Evolutionary conservation across 768 basidiomycete species (phyloP).

Genomic region (Lactarius quietus): DNA sequence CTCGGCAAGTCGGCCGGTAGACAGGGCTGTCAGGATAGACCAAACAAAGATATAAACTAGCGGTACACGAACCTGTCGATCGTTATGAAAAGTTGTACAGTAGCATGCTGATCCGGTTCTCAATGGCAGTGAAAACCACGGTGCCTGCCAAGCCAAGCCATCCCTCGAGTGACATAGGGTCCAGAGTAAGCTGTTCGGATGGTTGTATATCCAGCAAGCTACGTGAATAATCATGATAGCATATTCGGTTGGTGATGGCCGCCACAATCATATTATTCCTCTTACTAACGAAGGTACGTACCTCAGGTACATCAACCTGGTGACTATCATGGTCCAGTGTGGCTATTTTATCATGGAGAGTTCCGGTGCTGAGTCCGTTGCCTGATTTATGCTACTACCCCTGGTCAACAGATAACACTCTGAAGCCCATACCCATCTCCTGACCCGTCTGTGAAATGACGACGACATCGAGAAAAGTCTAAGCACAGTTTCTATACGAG

Average conservation of each 20-base stretch:
- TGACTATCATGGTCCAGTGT: slow-evolving; percentile 73
- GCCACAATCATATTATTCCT: neutral
- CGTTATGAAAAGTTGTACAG: no score
- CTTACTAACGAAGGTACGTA: slow-evolving; percentile 88
- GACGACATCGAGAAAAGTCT: slow-evolving; percentile 86
- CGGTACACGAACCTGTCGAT: no score
- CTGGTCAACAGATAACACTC: neutral
- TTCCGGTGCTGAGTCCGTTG: slow-evolving; percentile 55
- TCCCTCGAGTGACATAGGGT: slow-evolving; percentile 77
- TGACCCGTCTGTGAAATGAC: slow-evolving; percentile 89
- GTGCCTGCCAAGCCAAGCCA: no score
- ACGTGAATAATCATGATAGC: neutral
- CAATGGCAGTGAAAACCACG: slow-evolving; percentile 32
- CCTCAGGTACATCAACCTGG: slow-evolving; percentile 81
- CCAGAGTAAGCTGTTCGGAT: slow-evolving; percentile 58
- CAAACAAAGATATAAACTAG: no score
- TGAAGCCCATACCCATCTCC: slow-evolving; percentile 77
- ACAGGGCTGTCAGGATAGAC: no score
- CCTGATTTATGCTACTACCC: neutral
- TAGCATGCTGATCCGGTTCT: neutral
- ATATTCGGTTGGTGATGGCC: slow-evolving; percentile 49
- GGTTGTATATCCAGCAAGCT: neutral
- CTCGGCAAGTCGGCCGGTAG: no score
- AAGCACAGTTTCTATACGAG: slow-evolving; percentile 93
- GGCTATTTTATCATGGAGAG: slow-evolving; percentile 91